Evolutionary conservation across 164 flowering plant genomes (phyloP).

Genomic region (Litsea cubeba): DNA sequence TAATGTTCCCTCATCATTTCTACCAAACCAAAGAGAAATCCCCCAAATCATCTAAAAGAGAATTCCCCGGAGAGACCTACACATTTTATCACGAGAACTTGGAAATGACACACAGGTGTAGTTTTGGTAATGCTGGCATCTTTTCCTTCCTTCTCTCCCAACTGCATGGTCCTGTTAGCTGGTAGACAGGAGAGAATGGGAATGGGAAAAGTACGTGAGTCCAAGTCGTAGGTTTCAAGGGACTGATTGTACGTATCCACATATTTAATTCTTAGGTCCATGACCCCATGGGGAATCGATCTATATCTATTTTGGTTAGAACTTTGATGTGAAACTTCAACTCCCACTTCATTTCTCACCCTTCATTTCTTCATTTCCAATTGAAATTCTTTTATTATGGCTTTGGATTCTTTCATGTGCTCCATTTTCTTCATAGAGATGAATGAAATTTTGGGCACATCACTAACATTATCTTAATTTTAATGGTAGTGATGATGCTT

Average conservation of each 20-base stretch:
- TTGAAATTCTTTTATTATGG: too few species aligned
- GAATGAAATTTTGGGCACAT: background rate
- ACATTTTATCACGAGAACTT: background rate
- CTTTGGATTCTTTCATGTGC: too few species aligned
- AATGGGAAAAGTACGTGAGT: background rate
- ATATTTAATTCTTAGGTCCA: conserved; percentile 3
- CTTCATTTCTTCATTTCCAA: too few species aligned
- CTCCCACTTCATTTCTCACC: background rate
- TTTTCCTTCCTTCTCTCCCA: conserved; percentile 7
- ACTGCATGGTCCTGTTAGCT: background rate
- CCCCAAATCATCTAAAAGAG: too few species aligned
- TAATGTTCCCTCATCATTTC: too few species aligned
- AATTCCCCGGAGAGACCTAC: too few species aligned
- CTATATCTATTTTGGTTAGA: background rate
- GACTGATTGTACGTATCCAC: background rate
- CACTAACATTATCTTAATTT: too few species aligned
- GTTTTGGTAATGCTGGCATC: background rate
- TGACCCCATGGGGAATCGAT: background rate
- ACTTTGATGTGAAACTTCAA: conserved; percentile 6
- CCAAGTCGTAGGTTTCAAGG: conserved; percentile 9
- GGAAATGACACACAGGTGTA: background rate
- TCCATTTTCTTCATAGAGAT: background rate
- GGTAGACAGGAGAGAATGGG: background rate
- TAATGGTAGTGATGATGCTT: background rate
- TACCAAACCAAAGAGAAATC: too few species aligned